These are phyloP conservation scores for Ogataea siamensis DNA, from an alignment of 805 yeast genomes.

Conservation along the genomic window DNA sequence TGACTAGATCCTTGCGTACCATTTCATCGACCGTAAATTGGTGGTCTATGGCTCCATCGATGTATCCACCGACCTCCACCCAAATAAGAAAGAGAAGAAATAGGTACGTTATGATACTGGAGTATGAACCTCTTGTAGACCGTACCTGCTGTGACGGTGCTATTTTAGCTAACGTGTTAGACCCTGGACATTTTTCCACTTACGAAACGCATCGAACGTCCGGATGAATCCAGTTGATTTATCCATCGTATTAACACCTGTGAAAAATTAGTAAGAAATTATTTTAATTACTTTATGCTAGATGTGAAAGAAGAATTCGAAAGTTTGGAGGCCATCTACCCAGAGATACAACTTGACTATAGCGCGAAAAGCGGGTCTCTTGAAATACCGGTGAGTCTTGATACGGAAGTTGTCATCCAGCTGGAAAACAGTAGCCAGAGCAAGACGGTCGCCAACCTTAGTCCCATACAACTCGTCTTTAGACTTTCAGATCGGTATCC, in stretches of 20 bases:
- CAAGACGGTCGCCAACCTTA: slow-evolving; percentile 22
- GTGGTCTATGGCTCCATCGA: slow-evolving; percentile 79
- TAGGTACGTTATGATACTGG: slow-evolving; percentile 63
- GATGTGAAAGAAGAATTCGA: slow-evolving; percentile 39
- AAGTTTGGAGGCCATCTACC: slow-evolving; percentile 41
- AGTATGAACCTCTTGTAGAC: slow-evolving; percentile 73
- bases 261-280: not conserved
- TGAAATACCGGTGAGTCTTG: slow-evolving; percentile 29
- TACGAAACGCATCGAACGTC: slow-evolving; percentile 72
- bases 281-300: slow-evolving; percentile 2
- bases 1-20: slow-evolving; percentile 53
- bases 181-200: slow-evolving; percentile 25
- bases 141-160: slow-evolving; percentile 68
- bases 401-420: slow-evolving; percentile 22
- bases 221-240: slow-evolving; percentile 30
- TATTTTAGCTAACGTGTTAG: slow-evolving; percentile 50
- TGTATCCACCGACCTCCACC: slow-evolving; percentile 79
- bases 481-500: slow-evolving; percentile 39
- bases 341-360: slow-evolving; percentile 30
- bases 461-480: slow-evolving; percentile 33
- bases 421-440: slow-evolving; percentile 13
- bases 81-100: slow-evolving; percentile 68
- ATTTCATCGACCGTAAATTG: slow-evolving; percentile 71
- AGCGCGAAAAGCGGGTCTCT: slow-evolving; percentile 26
- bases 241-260: slow-evolving; percentile 20